Conservation (phyloP, 441 rosid genomes). For the Rhodomyrtus psidioides region DNA sequence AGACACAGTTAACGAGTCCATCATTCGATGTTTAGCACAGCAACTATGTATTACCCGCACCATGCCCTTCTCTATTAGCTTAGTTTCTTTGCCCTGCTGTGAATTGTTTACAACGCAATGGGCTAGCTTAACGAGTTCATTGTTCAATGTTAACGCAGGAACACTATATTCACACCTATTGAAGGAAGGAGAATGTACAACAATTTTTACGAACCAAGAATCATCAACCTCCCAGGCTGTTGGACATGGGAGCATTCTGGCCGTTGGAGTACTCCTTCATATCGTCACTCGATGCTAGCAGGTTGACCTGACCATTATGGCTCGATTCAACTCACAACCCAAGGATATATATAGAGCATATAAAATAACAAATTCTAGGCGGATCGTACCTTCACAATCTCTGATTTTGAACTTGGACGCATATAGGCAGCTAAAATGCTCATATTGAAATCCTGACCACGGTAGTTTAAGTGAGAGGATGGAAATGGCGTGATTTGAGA, state of each 20-base stretch:
- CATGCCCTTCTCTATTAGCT: background rate
- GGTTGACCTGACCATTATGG: constrained; percentile 49
- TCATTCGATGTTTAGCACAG: background rate
- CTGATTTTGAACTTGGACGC: constrained; percentile 76
- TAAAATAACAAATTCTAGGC: background rate
- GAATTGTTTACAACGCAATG: background rate
- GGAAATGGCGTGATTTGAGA: background rate
- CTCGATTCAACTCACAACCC: background rate
- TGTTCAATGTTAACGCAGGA: background rate
- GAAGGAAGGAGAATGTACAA: background rate
- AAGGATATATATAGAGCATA: background rate
- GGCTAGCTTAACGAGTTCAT: background rate
- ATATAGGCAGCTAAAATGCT: constrained; percentile 83
- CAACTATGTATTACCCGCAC: background rate
- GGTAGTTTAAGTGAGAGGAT: background rate
- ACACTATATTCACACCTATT: background rate
- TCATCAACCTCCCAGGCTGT: constrained; percentile 67
- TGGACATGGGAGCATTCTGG: constrained; percentile 28
- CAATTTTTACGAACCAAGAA: background rate
- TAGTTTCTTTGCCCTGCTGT: background rate
- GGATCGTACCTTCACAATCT: constrained; percentile 75
- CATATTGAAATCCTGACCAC: constrained; percentile 81
- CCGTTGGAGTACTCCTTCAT: constrained; percentile 28
- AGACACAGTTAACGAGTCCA: background rate
- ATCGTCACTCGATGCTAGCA: constrained; percentile 53